A percentile compares a stretch with the other conserved stretches of the same genome.
Conservation (phyloP, 495 filamentous ascomycete species). For the Neurospora sp. region DNA sequence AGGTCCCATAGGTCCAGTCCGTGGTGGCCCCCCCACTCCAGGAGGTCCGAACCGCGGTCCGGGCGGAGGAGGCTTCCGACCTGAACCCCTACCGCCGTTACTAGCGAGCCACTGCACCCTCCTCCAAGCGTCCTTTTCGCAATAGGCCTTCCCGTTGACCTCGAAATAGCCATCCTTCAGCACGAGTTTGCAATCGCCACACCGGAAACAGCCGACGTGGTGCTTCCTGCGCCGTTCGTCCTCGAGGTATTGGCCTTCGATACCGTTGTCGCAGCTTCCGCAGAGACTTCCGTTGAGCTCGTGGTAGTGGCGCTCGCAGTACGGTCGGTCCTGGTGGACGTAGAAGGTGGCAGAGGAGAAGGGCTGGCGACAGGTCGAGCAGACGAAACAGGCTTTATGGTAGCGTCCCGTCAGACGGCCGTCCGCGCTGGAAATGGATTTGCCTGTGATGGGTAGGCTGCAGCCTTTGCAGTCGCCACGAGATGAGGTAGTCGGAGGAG, state of each 20-base stretch:
- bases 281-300: constrained; percentile 81
- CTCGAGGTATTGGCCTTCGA: constrained; percentile 93
- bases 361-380: constrained; percentile 67
- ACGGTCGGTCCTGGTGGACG: constrained; percentile 75
- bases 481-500: constrained; percentile 6
- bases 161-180: constrained; percentile 58
- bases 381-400: constrained; percentile 90
- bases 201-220: constrained; percentile 79
- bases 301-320: constrained; percentile 90
- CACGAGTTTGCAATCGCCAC: constrained; percentile 49
- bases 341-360: constrained; percentile 91
- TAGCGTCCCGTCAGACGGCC: constrained; percentile 89
- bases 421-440: constrained; percentile 88
- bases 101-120: constrained; percentile 26
- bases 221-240: constrained; percentile 69
- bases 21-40: background rate
- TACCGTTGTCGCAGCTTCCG: constrained; percentile 65
- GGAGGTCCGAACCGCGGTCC: constrained; percentile 8
- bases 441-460: constrained; percentile 66
- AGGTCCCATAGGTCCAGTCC: constrained; percentile 5
- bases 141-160: constrained; percentile 49
- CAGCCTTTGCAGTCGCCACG: constrained; percentile 84
- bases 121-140: constrained; percentile 73
- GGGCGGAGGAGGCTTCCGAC: constrained; percentile 7
- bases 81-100: background rate